Conservation (phyloP, 768 basidiomycete genomes). For the Lactarius trivialis region DNA sequence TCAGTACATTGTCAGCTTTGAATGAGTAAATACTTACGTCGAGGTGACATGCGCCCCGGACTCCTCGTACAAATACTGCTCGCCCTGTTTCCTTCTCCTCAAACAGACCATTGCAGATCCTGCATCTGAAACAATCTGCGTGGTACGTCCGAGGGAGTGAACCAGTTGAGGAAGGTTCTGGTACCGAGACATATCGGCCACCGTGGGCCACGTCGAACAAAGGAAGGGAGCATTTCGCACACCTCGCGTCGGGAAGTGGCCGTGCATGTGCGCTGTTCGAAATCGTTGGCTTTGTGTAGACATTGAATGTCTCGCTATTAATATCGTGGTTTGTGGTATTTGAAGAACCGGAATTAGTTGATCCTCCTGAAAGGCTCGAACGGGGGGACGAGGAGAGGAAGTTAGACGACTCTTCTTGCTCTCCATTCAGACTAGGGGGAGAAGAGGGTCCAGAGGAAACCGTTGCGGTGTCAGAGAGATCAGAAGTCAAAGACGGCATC, state of each 20-base stretch:
- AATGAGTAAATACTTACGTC: constrained; percentile 37
- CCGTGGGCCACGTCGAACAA: constrained; percentile 53
- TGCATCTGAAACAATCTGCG: constrained; percentile 68
- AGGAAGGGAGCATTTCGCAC: constrained; percentile 52
- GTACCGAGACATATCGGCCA: constrained; percentile 67
- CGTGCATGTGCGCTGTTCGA: constrained; percentile 27
- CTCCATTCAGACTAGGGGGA: constrained; percentile 22
- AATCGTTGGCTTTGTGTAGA: constrained; percentile 1
- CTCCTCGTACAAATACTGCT: constrained; percentile 63
- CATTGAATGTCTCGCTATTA: neutral
- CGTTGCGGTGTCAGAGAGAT: constrained; percentile 53
- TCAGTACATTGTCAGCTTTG: neutral
- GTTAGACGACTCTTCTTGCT: constrained; percentile 8
- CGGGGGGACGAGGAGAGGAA: constrained; percentile 44
- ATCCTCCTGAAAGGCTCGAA: constrained; percentile 2
- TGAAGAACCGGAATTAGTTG: neutral
- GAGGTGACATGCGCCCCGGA: constrained; percentile 62
- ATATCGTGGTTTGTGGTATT: constrained; percentile 2
- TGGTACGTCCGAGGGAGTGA: constrained; percentile 60
- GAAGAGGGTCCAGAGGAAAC: constrained; percentile 51
- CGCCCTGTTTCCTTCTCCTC: constrained; percentile 54
- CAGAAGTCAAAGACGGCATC: constrained; percentile 55
- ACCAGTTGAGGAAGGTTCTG: constrained; percentile 37
- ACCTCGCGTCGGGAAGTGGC: constrained; percentile 38
- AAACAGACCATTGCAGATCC: constrained; percentile 56